A percentile compares a stretch with the other conserved stretches of the same genome.
These are phyloP conservation scores for Lithospermum erythrorhizon DNA, from an alignment of 257 asterid species.

Conservation along the genomic window DNA sequence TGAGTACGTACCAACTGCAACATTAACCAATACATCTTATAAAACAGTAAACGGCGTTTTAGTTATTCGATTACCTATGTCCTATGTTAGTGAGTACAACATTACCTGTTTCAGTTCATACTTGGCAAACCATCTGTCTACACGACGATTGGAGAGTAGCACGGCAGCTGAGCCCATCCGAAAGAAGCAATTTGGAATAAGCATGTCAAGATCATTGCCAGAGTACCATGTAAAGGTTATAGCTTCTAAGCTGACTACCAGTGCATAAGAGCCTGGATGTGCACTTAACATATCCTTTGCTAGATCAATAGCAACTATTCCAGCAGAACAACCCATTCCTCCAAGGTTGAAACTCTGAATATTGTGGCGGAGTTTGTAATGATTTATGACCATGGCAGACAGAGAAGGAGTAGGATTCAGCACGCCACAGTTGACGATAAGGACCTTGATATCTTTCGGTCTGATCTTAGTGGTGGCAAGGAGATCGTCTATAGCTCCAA, in stretches of 20 bases:
- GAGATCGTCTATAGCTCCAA: conserved; percentile 49
- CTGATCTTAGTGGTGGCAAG: conserved; percentile 29
- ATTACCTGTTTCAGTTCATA: conserved; percentile 53
- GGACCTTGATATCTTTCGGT: conserved; percentile 38
- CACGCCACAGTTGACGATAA: conserved; percentile 51
- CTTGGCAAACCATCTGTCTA: conserved; percentile 45
- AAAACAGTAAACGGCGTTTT: neutral
- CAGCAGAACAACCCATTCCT: conserved; percentile 69
- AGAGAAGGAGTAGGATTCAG: conserved; percentile 68
- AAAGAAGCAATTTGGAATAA: conserved; percentile 61
- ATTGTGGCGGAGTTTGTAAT: conserved; percentile 34
- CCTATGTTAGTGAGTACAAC: too few relatives aligned
- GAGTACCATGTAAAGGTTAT: conserved; percentile 48
- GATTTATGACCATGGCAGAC: conserved; percentile 59
- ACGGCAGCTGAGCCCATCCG: conserved; percentile 63
- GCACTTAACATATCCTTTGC: conserved; percentile 44
- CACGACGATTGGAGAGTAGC: conserved; percentile 44
- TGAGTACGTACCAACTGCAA: conserved; percentile 56
- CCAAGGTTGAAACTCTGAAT: conserved; percentile 58
- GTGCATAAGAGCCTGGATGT: conserved; percentile 42
- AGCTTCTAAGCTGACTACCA: conserved; percentile 61
- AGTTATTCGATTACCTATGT: neutral
- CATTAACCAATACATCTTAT: neutral
- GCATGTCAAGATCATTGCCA: conserved; percentile 54
- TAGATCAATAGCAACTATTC: conserved; percentile 41